A percentile compares a stretch with the other conserved stretches of the same genome.
Evolutionary conservation across 2,329 filamentous ascomycete genomes (phyloP).

Genomic region (Leptoxyphium fumago): DNA sequence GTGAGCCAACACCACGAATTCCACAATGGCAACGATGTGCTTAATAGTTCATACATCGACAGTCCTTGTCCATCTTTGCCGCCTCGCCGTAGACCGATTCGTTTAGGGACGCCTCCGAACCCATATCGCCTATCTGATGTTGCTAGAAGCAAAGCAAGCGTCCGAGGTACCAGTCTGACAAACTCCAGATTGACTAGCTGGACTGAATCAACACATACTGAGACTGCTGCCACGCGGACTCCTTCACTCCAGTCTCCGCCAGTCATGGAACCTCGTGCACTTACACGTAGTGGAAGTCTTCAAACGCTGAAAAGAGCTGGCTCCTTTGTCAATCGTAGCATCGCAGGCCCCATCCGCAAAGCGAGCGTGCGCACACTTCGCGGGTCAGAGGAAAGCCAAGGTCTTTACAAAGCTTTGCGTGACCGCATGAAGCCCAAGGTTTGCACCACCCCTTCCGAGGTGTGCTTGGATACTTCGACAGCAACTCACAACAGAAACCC

Average conservation of each 20-base stretch:
- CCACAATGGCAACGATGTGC: neutral
- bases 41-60: neutral
- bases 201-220: conserved; percentile 48
- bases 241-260: conserved; percentile 1
- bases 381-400: conserved; percentile 37
- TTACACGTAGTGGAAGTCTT: conserved; percentile 7
- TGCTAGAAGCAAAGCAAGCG: conserved; percentile 34
- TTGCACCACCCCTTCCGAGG: conserved; percentile 1
- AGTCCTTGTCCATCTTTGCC: neutral
- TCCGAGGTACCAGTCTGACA: conserved; percentile 31
- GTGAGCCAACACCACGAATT: conserved; percentile 1
- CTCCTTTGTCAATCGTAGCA: conserved; percentile 18
- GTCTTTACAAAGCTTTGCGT: conserved; percentile 47
- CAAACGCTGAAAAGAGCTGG: conserved; percentile 10
- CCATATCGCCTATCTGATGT: neutral
- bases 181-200: conserved; percentile 59
- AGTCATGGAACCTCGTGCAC: conserved; percentile 2
- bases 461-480: too few species aligned
- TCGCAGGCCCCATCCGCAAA: conserved; percentile 13
- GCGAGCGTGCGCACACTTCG: conserved; percentile 14
- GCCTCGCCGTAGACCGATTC: neutral
- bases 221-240: conserved; percentile 35
- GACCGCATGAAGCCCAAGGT: neutral
- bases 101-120: neutral
- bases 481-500: too few species aligned